Evolutionary conservation across 305 asterid genomes (phyloP).

Genomic region (Solanum hybrid): DNA sequence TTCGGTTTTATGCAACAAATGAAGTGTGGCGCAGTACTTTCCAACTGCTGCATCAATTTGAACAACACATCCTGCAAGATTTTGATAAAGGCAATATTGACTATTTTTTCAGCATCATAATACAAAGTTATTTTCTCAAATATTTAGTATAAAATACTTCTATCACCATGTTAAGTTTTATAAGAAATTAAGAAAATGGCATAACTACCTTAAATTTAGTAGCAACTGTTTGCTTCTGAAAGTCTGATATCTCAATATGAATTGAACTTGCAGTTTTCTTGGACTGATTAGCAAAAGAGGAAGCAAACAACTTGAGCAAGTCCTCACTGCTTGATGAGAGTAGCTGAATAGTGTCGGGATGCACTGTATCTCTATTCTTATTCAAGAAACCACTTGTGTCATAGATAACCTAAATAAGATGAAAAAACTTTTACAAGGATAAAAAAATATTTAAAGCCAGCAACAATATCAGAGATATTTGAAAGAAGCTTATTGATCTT

Average conservation of each 20-base stretch:
- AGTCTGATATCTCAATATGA: constrained; percentile 27
- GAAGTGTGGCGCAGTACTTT: constrained; percentile 72
- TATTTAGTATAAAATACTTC: background rate
- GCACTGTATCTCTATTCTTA: constrained; percentile 80
- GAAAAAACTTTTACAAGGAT: background rate
- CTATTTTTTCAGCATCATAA: background rate
- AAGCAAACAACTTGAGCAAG: constrained; percentile 59
- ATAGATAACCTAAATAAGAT: constrained; percentile 51
- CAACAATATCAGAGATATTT: background rate
- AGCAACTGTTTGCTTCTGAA: constrained; percentile 67
- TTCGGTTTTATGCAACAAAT: constrained; percentile 85
- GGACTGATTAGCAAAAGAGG: constrained; percentile 29
- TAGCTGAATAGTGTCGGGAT: constrained; percentile 49
- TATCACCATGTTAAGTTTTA: background rate
- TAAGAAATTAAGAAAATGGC: constrained; percentile 1
- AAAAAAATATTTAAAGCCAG: background rate
- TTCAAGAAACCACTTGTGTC: constrained; percentile 72
- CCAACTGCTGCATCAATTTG: constrained; percentile 75
- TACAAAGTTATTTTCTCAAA: background rate
- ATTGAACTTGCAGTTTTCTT: constrained; percentile 20
- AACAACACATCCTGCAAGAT: constrained; percentile 63
- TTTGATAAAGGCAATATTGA: background rate
- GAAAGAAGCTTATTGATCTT: constrained; percentile 2
- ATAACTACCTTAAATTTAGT: constrained; percentile 65
- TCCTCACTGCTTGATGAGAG: constrained; percentile 51